Conservation (phyloP, 2,329 filamentous ascomycete species). For the Fusarium humuli region DNA sequence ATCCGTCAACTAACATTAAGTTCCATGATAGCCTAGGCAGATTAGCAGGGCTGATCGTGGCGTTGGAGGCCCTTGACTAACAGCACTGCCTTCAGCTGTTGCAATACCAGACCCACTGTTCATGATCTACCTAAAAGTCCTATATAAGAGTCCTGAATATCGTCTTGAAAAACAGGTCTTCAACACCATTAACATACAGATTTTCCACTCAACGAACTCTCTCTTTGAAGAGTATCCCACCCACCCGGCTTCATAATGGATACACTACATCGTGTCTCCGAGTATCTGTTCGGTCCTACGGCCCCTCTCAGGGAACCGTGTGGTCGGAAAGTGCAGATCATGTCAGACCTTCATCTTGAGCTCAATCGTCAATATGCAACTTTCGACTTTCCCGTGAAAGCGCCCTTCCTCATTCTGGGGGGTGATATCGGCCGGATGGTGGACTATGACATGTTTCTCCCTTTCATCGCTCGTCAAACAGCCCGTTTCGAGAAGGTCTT, state of each 20-base stretch:
- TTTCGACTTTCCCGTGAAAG: conserved; percentile 55
- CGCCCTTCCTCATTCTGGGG: conserved; percentile 59
- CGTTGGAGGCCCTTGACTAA: conserved; percentile 39
- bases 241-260: conserved; percentile 21
- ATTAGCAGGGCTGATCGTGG: conserved; percentile 31
- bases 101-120: conserved; percentile 18
- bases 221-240: not conserved
- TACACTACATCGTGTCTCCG: conserved; percentile 32
- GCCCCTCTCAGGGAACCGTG: conserved; percentile 32
- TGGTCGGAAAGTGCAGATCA: conserved; percentile 47
- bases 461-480: conserved; percentile 58
- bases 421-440: conserved; percentile 64
- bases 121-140: conserved; percentile 14
- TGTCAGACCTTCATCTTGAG: conserved; percentile 65
- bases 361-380: conserved; percentile 56
- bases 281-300: conserved; percentile 35
- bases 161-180: not conserved
- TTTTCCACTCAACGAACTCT: not conserved
- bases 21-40: conserved; percentile 25
- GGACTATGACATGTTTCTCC: conserved; percentile 58
- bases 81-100: conserved; percentile 32
- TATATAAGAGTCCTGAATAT: conserved; percentile 32
- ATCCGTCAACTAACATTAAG: not conserved
- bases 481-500: conserved; percentile 58
- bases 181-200: not conserved